These are phyloP conservation scores for Cryoendolithus antarcticus DNA, from an alignment of 2,329 filamentous ascomycete species.

Conservation along the genomic window DNA sequence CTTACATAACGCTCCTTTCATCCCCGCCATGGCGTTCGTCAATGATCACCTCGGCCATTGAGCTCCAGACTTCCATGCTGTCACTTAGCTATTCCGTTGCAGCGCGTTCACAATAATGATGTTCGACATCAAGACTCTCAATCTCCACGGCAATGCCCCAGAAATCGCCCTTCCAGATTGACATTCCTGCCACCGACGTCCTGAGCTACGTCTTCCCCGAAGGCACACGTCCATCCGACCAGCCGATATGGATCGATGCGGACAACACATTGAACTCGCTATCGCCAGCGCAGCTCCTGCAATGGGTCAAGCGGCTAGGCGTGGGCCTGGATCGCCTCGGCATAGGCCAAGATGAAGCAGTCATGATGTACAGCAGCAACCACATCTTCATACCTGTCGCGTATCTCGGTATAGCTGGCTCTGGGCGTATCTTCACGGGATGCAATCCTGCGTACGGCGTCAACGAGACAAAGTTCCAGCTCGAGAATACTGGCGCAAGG, in stretches of 20 bases:
- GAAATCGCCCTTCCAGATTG: conserved; percentile 34
- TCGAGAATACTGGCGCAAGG: conserved; percentile 64
- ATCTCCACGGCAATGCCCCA: conserved; percentile 28
- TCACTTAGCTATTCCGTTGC: no score
- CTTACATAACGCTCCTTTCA: no score
- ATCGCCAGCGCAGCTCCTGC: conserved; percentile 34
- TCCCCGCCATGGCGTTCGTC: no score
- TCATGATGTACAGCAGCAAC: conserved; percentile 43
- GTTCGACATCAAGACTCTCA: neutral
- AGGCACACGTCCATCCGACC: conserved; percentile 23
- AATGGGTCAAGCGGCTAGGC: conserved; percentile 39
- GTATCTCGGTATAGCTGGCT: conserved; percentile 42
- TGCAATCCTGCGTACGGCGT: conserved; percentile 75
- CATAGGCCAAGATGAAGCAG: conserved; percentile 35
- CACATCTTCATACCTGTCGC: conserved; percentile 44
- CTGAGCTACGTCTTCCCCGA: conserved; percentile 23
- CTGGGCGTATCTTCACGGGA: conserved; percentile 42
- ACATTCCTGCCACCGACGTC: conserved; percentile 35
- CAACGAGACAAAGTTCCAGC: conserved; percentile 72
- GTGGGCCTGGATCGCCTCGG: conserved; percentile 34
- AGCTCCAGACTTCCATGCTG: no score
- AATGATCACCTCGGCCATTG: no score
- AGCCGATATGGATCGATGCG: conserved; percentile 43
- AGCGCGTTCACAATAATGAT: neutral
- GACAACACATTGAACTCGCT: conserved; percentile 31